Evolutionary conservation across 176 grass and related monocot species (phyloP), one percentile per base, ranked within the genome.

Genomic region (Triticum aestivum): DNA sequence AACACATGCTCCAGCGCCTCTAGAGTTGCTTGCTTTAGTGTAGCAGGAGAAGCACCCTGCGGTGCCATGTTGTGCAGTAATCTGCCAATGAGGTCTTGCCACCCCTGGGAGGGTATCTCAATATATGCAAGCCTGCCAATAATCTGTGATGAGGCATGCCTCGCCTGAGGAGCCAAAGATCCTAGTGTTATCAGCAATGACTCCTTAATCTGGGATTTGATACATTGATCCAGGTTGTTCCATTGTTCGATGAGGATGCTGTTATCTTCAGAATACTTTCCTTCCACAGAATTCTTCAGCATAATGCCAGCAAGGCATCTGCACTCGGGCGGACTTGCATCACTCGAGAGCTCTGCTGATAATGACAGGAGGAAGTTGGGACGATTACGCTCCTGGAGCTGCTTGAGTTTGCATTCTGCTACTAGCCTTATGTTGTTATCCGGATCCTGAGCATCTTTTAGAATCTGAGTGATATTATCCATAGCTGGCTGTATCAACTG

Each of bases 61-160:
- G 70, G 73, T 37, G 92, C 92, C 91, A 94, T 94, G 65, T 91
- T 94, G 58, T 70, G 71, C 86, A 97, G 75, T 63, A 97, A 89
- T 78, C 84, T 82, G 17, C 47, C 89, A 86, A 94, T 89, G 45
- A 93, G 95, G 20, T 94, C 95, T 85, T 92, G 90, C 92, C 92
- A 97, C 85, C 94, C 75, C 56, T 72, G 65, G 8, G 92, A 89
- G 23, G 91, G 89, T 75, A 94, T 87, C 86, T 97, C 95, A 86
- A 94, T 91, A 2, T 87, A 93, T 69, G 95, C 92, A 83, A 97
- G 87, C 87, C 93, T 97, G 12, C 92, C 95, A 91, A 94, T 91
- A 59, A 94, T 89, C 89, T 97, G 95, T 20, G 92, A 94, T 61
- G 95, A 97, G 64, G 91, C 92, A 27, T 94, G 95, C 9, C 95